Base-by-base conservation (phyloP, 1,284 basidiomycete species). In the Coniferiporia weirii region DNA sequence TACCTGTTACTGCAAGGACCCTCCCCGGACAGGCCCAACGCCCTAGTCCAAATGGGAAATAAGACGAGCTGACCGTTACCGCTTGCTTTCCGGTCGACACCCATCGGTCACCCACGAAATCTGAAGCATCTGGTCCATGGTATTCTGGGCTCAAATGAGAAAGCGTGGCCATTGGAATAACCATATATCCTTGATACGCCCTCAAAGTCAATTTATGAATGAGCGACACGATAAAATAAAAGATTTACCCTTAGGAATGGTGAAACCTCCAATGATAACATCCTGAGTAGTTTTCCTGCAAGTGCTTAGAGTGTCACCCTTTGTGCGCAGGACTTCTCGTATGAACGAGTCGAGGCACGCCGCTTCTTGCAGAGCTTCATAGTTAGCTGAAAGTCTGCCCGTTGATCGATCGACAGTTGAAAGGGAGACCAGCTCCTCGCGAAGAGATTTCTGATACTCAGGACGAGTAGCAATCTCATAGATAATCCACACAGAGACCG, bases 311-410 rank as follows among this genome's bases (percentile, higher is more conserved):
- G 72, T 74, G 56, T 74, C 72, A 6, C 73, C 73, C 62, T 75
- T 75, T 20, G 71, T 71, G 35, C 72, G 69, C 68, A 75, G 66
- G 8, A 75, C 73, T 56, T 75, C 72, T 22, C 73, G 70, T 47
- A 74, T 70, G 63, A 75, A 75, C 1, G 72, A 73, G 59, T 75
- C 73, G 19, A 73, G 65, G 27, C 67, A 59, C 27, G 64, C 66
- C 1, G 70, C 69, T 27, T 69, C 69, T n/a, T 69, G 67, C 19
- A 74, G 54, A 7, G 71, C 69, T 3, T 67, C 68, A 15, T 70
- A 70, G 2, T 69, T 70, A 34, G 71, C 49, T 65, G 13, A 65
- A 61, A 13, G 66, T 38, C n/a, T 63, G 59, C 40, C 69, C 67
- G 20, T 67, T 54, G 10, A 66, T 64, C 44, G 48, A 27, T 66